Percentiles rank a stretch among this genome's conserved stretches.
Conservation (phyloP, 2,329 filamentous ascomycete species). For the Exophiala oligosperma region DNA sequence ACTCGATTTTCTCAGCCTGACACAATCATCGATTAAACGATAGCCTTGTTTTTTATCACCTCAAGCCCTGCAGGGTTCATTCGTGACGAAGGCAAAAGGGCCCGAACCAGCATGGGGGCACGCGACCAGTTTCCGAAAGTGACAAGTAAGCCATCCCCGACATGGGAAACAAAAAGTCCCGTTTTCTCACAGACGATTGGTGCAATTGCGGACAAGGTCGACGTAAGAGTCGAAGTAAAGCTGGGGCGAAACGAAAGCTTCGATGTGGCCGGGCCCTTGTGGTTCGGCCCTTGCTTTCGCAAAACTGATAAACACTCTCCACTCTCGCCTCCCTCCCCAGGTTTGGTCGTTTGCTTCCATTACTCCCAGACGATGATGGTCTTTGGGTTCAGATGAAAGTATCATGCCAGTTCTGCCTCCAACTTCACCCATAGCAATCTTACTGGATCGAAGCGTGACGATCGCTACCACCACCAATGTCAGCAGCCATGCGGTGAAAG, state of each 20-base stretch:
- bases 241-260: background rate
- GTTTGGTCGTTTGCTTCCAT: background rate
- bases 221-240: too few relatives aligned
- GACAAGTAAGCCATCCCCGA: background rate
- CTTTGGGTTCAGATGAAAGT: background rate
- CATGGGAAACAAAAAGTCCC: background rate
- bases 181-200: too few relatives aligned
- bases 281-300: too few relatives aligned
- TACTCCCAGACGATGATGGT: background rate
- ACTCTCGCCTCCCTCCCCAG: background rate
- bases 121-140: background rate
- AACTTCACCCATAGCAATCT: background rate
- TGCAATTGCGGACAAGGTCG: background rate
- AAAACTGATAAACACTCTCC: too few relatives aligned
- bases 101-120: background rate
- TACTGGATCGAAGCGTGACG: conserved; percentile 7
- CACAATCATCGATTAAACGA: background rate
- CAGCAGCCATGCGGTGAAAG: conserved; percentile 32
- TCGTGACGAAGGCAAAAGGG: background rate
- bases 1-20: too few relatives aligned
- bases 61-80: background rate
- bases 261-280: background rate
- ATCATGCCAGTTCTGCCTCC: conserved; percentile 10
- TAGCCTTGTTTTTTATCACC: background rate
- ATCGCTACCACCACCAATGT: conserved; percentile 22